A percentile compares a stretch with the other conserved stretches of the same genome.
phyloP scores from a whole-genome alignment of 2,329 filamentous ascomycete species.

The Phoma sp. region DNA sequence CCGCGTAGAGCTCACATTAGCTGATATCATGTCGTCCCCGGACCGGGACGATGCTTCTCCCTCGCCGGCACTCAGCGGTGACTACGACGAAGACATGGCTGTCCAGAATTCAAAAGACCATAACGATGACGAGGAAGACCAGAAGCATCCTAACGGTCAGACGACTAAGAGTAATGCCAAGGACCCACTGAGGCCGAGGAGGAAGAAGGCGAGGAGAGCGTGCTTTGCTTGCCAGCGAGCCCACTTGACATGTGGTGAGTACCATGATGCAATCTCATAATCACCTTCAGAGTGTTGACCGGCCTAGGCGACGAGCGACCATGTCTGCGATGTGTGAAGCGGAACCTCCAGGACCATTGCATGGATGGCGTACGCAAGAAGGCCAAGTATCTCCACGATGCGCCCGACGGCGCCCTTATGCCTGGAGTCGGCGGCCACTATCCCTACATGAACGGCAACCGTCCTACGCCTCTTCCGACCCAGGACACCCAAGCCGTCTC shows the following conservation, averaged over 20 bases:
- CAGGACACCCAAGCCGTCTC: conserved; percentile 34
- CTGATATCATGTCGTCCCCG: conserved; percentile 57
- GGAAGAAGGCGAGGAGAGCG: conserved; percentile 94
- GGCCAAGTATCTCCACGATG: conserved; percentile 98
- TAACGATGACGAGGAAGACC: conserved; percentile 43
- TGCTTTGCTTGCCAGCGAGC: conserved; percentile 97
- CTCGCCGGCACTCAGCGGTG: conserved; percentile 55
- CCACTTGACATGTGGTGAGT: conserved; percentile 97
- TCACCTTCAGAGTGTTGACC: too few species aligned
- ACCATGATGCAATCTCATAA: neutral
- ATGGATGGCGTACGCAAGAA: conserved; percentile 98
- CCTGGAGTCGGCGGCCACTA: conserved; percentile 81
- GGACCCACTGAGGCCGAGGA: conserved; percentile 84
- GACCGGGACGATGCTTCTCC: conserved; percentile 56
- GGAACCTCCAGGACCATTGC: conserved; percentile 86
- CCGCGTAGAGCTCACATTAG: conserved; percentile 26
- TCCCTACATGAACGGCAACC: conserved; percentile 58
- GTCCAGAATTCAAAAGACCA: conserved; percentile 49
- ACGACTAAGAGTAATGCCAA: conserved; percentile 66
- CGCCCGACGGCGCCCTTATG: conserved; percentile 84
- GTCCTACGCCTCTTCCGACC: conserved; percentile 46
- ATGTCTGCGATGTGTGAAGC: conserved; percentile 92
- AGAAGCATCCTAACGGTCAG: conserved; percentile 42
- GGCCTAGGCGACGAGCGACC: conserved; percentile 86
- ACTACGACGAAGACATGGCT: conserved; percentile 53